Evolutionary conservation across 2,329 filamentous ascomycete genomes (phyloP).

Genomic region (Penicillium sp.): DNA sequence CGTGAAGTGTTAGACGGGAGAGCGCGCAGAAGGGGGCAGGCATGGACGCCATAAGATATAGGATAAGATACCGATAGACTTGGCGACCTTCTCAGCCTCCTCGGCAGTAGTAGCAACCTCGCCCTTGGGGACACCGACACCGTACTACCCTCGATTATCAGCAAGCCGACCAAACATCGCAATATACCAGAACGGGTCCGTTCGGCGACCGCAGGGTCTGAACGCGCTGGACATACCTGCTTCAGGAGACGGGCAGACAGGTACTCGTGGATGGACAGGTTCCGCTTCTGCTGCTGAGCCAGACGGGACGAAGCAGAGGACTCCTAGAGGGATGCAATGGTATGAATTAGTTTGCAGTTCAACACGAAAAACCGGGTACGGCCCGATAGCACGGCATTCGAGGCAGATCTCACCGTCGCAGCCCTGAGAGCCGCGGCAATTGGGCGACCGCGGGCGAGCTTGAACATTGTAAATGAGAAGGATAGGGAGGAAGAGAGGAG

Average conservation of each 20-base stretch:
- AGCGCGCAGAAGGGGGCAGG: conserved; percentile 9
- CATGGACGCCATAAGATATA: background rate
- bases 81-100: conserved; percentile 90
- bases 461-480: conserved; percentile 70
- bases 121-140: conserved; percentile 88
- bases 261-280: conserved; percentile 97
- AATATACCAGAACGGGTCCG: conserved; percentile 12
- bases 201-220: conserved; percentile 17
- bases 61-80: conserved; percentile 70
- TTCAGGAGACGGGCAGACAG: conserved; percentile 89
- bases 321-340: conserved; percentile 50
- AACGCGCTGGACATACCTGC: conserved; percentile 49
- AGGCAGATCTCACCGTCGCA: conserved; percentile 64
- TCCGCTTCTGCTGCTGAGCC: conserved; percentile 77
- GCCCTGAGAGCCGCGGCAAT: conserved; percentile 78
- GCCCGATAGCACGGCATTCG: conserved; percentile 17
- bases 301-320: conserved; percentile 55
- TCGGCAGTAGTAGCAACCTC: conserved; percentile 77
- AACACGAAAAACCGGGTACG: conserved; percentile 11
- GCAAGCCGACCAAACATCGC: conserved; percentile 9
- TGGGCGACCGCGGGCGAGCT: conserved; percentile 78
- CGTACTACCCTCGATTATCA: conserved; percentile 66
- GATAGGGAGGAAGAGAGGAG: conserved; percentile 23
- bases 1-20: conserved; percentile 22
- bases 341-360: conserved; percentile 10